These are phyloP conservation scores for Pseudoturritis turrita DNA, from an alignment of 345 rosid species.

Conservation along the genomic window DNA sequence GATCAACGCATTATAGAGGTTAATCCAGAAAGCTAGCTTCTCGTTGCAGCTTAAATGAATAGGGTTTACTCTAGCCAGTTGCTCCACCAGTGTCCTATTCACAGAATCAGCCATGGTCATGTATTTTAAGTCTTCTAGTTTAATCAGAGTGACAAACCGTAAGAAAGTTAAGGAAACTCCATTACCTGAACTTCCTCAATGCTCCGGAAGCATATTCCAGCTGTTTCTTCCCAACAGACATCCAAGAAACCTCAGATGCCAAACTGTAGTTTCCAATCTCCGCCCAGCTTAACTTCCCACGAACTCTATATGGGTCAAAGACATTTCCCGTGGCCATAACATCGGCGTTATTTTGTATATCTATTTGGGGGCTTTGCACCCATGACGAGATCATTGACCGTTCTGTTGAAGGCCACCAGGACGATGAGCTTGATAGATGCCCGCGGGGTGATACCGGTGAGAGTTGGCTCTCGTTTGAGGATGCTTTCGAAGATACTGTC, in stretches of 20 bases:
- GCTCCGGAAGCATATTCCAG: conserved; percentile 93
- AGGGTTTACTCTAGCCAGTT: conserved; percentile 80
- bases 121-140: neutral
- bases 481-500: conserved; percentile 48
- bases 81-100: conserved; percentile 80
- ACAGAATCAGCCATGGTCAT: conserved; percentile 15
- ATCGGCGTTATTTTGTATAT: conserved; percentile 44
- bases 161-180: neutral
- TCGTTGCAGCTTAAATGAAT: conserved; percentile 62
- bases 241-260: conserved; percentile 86
- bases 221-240: conserved; percentile 95
- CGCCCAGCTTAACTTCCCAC: conserved; percentile 83
- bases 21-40: conserved; percentile 97
- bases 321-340: conserved; percentile 54
- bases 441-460: conserved; percentile 77
- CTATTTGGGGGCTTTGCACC: conserved; percentile 71
- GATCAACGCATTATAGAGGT: conserved; percentile 86
- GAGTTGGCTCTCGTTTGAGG: conserved; percentile 48
- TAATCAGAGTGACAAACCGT: neutral
- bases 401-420: conserved; percentile 79
- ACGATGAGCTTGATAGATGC: conserved; percentile 69
- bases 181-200: conserved; percentile 76
- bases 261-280: conserved; percentile 67
- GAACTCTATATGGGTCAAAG: conserved; percentile 77
- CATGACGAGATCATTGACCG: conserved; percentile 70